Conservation (phyloP, 768 basidiomycete genomes). For the Auricularia auricula-judae region DNA sequence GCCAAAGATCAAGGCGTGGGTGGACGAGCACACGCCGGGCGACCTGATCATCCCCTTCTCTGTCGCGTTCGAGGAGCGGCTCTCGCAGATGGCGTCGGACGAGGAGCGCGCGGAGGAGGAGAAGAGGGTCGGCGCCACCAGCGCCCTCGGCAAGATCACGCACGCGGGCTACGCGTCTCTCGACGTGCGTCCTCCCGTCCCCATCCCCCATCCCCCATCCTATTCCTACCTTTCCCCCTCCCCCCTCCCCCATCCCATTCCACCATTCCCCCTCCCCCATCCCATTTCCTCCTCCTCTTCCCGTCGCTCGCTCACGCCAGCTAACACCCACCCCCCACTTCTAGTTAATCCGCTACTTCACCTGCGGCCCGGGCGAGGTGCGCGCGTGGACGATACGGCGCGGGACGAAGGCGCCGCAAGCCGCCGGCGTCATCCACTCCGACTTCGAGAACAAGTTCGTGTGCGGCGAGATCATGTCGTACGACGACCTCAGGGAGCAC, state of each 20-base stretch:
- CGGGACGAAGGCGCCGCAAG: slow-evolving; percentile 91
- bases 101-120: slow-evolving; percentile 75
- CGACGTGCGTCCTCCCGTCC: slow-evolving; percentile 39
- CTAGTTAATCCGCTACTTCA: slow-evolving; percentile 91
- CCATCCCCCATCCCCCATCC: not conserved
- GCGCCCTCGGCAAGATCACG: slow-evolving; percentile 85
- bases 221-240: too few relatives aligned
- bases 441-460: slow-evolving; percentile 99
- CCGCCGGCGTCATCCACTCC: slow-evolving; percentile 96
- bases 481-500: slow-evolving; percentile 80
- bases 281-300: not conserved
- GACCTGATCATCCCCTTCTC: slow-evolving; percentile 96
- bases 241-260: not conserved
- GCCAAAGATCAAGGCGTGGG: slow-evolving; percentile 96
- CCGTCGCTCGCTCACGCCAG: not conserved
- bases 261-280: not conserved
- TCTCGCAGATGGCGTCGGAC: slow-evolving; percentile 40
- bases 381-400: slow-evolving; percentile 96
- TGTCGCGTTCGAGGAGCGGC: slow-evolving; percentile 87
- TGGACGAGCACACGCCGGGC: slow-evolving; percentile 91
- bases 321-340: not conserved
- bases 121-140: slow-evolving; percentile 59
- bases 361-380: slow-evolving; percentile 93
- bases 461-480: slow-evolving; percentile 94
- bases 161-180: slow-evolving; percentile 85